Base-by-base conservation (phyloP, 257 asterid genomes). In the Lycium ferocissimum region DNA sequence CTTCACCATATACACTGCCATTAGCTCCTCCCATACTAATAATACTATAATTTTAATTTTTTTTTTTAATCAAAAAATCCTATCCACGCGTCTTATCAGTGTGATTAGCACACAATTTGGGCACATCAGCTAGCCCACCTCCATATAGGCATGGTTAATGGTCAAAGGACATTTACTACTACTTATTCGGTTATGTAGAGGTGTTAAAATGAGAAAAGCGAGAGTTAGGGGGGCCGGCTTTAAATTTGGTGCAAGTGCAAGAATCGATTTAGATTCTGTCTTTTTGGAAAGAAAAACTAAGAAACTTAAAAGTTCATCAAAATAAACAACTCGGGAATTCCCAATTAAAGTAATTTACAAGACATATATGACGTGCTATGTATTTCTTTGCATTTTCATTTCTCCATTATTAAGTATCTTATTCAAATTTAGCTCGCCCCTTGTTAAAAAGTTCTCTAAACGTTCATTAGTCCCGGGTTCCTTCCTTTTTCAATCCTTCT, bases 261-360 rank as follows among this genome's bases (percentile, higher is more conserved):
- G 14, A n/a, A 11, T 59, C 69, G 9, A 13, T 62, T 8, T 10
- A 22, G 14, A 0, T 63, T 63, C 70, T 63, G 70, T 37, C 8
- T 63, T 20, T 59, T 2, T 15, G 33, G 33, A n/a, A n/a, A n/a
- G n/a, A n/a, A n/a, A n/a, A n/a, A n/a, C n/a, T 26, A 26, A 26
- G 33, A 26, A 26, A 26, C 1, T 26, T 26, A 26, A 59, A 70
- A 40, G 35, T 70, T 40, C 54, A 40, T 18, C 54, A 38, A 40
- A 70, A 17, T 18, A 38, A 17, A 8, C 79, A 70, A 38, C 54
- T 70, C 54, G 3, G 35, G 54, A 70, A 70, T 1, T 40, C 79
- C 79, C 79, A 70, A 70, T 9, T 15, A 33, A 26, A 37, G 73
- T 81, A 12, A 57, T 40, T 11, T 81, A 35, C 59, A 20, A 81